Conservation (phyloP, 495 filamentous ascomycete species). For the Parachaetomium inaequale region DNA sequence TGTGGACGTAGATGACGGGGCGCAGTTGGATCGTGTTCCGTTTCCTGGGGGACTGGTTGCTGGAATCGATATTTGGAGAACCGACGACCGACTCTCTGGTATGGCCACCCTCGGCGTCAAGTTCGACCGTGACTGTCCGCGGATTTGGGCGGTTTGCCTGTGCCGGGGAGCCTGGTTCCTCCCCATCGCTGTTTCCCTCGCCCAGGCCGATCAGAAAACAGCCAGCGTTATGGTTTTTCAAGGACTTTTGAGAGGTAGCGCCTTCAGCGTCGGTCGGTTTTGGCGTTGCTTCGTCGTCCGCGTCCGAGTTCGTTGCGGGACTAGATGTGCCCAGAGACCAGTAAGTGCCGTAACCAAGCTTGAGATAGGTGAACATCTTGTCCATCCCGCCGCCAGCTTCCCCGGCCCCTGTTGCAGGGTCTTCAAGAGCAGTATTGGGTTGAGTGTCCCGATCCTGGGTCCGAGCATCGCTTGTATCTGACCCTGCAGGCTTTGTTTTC, state of each 20-base stretch:
- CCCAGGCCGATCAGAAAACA: slow-evolving; percentile 70
- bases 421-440: neutral
- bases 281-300: slow-evolving; percentile 14
- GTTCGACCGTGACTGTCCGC: slow-evolving; percentile 51
- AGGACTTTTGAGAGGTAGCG: neutral
- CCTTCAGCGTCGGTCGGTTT: neutral
- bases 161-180: slow-evolving; percentile 22
- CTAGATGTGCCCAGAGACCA: slow-evolving; percentile 43
- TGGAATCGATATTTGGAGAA: slow-evolving; percentile 30
- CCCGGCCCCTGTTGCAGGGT: neutral
- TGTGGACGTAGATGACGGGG: slow-evolving; percentile 68
- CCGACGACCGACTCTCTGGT: slow-evolving; percentile 3
- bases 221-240: slow-evolving; percentile 37
- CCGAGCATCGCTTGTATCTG: neutral
- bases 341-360: slow-evolving; percentile 54
- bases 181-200: slow-evolving; percentile 31
- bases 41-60: slow-evolving; percentile 46
- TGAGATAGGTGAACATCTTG: slow-evolving; percentile 49
- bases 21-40: slow-evolving; percentile 52
- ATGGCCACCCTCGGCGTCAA: slow-evolving; percentile 36
- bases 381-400: slow-evolving; percentile 32
- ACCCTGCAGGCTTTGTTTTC: neutral
- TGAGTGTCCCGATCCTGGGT: neutral
- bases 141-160: slow-evolving; percentile 25
- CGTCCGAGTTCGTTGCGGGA: slow-evolving; percentile 4